phyloP scores from a whole-genome alignment of 164 flowering plant species.

The Tetracentron sinense region DNA sequence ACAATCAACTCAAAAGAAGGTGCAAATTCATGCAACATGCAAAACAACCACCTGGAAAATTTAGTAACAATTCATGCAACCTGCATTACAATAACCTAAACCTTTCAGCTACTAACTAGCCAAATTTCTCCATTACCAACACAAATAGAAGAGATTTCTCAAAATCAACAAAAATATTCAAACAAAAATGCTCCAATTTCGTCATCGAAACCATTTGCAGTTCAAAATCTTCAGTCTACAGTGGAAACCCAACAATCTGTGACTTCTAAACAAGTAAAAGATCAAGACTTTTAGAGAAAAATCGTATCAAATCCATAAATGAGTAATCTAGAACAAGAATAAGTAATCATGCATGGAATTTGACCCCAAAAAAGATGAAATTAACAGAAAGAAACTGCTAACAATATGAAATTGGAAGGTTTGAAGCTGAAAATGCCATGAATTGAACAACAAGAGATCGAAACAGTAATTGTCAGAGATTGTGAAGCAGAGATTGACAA shows the following conservation, averaged over 20 bases:
- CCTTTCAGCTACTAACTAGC: neutral
- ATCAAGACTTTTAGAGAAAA: neutral
- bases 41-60: neutral
- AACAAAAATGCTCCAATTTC: neutral
- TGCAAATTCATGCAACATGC: slow-evolving; percentile 2
- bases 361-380: neutral
- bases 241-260: neutral
- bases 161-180: neutral
- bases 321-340: neutral
- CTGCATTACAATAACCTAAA: neutral
- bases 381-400: no score
- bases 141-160: neutral
- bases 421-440: neutral
- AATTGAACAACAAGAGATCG: neutral
- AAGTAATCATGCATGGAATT: slow-evolving; percentile 6
- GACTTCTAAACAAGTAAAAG: neutral
- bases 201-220: neutral
- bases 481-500: neutral
- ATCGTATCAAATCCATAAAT: neutral
- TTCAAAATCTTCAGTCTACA: no score
- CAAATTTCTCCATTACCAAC: no score
- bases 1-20: no score
- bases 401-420: neutral
- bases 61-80: neutral
- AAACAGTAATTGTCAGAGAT: neutral